Percentiles rank a stretch among this genome's conserved stretches.
These are phyloP conservation scores for Conticribra weissflogii DNA, from an alignment of 108 stramenopile species.

Conservation along the genomic window DNA sequence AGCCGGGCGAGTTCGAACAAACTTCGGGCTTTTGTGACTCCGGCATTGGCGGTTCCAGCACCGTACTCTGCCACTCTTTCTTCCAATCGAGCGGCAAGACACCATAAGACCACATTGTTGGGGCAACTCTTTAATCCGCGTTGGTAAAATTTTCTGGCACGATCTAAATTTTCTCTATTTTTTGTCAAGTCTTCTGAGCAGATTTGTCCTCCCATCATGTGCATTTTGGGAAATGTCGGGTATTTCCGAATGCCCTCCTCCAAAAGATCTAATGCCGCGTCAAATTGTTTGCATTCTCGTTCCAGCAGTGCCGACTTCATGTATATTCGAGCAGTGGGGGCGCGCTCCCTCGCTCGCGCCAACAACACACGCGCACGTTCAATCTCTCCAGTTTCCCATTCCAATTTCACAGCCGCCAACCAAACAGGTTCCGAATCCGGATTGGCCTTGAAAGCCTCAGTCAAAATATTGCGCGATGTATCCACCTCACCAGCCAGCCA, in stretches of 20 bases:
- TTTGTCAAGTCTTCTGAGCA: slow-evolving; percentile 76
- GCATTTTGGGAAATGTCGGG: slow-evolving; percentile 82
- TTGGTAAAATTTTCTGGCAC: slow-evolving; percentile 79
- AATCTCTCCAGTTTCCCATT: slow-evolving; percentile 95
- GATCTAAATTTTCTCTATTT: slow-evolving; percentile 61
- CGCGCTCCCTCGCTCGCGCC: slow-evolving; percentile 81
- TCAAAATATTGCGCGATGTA: slow-evolving; percentile 89
- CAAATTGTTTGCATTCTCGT: slow-evolving; percentile 59
- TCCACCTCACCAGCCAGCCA: slow-evolving; percentile 91
- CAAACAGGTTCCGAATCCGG: slow-evolving; percentile 95
- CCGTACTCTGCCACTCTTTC: slow-evolving; percentile 58
- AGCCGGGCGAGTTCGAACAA: slow-evolving; percentile 93
- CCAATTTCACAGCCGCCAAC: slow-evolving; percentile 97
- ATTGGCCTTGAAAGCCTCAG: slow-evolving; percentile 92
- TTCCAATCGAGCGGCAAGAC: slow-evolving; percentile 87
- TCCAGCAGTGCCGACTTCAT: slow-evolving; percentile 96
- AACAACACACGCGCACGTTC: slow-evolving; percentile 91
- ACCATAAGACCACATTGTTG: slow-evolving; percentile 84
- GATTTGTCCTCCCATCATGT: slow-evolving; percentile 97
- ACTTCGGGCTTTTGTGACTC: slow-evolving; percentile 91
- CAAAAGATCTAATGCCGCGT: slow-evolving; percentile 65
- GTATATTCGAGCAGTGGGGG: slow-evolving; percentile 86
- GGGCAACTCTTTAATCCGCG: slow-evolving; percentile 86
- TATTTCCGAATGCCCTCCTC: slow-evolving; percentile 83
- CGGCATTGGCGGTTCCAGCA: slow-evolving; percentile 44